Evolutionary conservation across 257 asterid genomes (phyloP).

Genomic region (Salvia rosmarinus): DNA sequence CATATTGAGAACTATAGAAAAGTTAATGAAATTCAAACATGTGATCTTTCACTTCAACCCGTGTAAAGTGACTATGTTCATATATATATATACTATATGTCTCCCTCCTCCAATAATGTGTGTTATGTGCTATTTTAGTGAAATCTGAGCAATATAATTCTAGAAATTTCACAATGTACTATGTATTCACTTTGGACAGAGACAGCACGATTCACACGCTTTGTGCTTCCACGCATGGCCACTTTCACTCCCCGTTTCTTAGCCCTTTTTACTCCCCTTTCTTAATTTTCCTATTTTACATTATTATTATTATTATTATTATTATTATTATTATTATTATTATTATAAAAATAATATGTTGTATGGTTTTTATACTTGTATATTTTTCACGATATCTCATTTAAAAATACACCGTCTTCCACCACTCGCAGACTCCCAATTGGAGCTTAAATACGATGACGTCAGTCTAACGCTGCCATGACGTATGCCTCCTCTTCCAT

Average conservation of each 20-base stretch:
- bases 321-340: neutral
- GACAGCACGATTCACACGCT: constrained; percentile 36
- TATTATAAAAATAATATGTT: neutral
- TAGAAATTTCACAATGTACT: neutral
- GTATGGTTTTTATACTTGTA: neutral
- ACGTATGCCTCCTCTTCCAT: constrained; percentile 40
- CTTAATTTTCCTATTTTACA: neutral
- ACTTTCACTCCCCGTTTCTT: constrained; percentile 54
- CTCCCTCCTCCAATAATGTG: too few species aligned
- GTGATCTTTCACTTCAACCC: too few species aligned
- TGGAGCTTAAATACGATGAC: constrained; percentile 49
- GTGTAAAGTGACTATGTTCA: too few species aligned
- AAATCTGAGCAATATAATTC: constrained; percentile 16
- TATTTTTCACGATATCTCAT: neutral
- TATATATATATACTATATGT: too few species aligned
- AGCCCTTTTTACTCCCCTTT: constrained; percentile 20
- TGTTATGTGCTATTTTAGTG: neutral
- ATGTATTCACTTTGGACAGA: constrained; percentile 19
- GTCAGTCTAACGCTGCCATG: constrained; percentile 63
- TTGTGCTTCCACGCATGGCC: constrained; percentile 68
- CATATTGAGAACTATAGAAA: too few species aligned
- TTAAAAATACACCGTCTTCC: constrained; percentile 53
- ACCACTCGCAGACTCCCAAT: constrained; percentile 10
- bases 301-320: neutral
- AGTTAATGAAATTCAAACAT: too few species aligned